Evolutionary conservation across 495 filamentous ascomycete genomes (phyloP), one percentile per base, ranked within the genome.

Genomic region (Talaromyces nanjingensis): DNA sequence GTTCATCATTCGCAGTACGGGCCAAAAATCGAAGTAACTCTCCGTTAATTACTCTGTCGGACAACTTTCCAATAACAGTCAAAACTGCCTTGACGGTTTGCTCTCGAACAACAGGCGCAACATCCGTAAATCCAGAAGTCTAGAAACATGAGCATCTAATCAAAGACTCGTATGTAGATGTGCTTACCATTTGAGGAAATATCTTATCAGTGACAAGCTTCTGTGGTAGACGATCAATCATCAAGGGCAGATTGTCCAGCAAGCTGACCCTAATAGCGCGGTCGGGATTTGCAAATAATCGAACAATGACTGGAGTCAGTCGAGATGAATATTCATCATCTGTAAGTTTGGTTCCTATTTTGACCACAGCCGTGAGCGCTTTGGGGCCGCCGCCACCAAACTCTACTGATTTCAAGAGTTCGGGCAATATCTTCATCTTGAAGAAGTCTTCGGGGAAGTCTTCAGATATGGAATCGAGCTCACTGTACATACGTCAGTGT

Each of bases 371-470:
- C 0, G 80, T 77, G 63, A 98, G 92, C 6, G 96, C 92, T 68
- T 96, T 97, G 0, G 93, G 89, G 0, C 94, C 94, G 47, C 96
- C 94, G 25, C 94, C 94, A 25, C 94, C 96, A 74, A 97, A 98
- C 69, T 98, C 94, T 8, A 98, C 91, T 0, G 92, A 94, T 69
- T 97, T 98, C 0, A 98, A 80, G n/a, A 98, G 78, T 72, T 98
- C 94, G 1, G 94, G 94, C 16, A 98, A 82, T 11, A 98, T 85
- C 69, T 98, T 98, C 85, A 94, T 90, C 71, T 93, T 96, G 79
- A 97, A 94, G 72, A 94, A 98, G 62, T 97, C 93, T 68, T 97
- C 94, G 0, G 94, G 94, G 66, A 98, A 97, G 72, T 97, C 92
- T 65, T 96, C 91, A 1, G 91, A 88, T 5, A 96, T 83, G 57